Conservation (phyloP, 2,329 filamentous ascomycete species). For the Exophiala dermatitidis region DNA sequence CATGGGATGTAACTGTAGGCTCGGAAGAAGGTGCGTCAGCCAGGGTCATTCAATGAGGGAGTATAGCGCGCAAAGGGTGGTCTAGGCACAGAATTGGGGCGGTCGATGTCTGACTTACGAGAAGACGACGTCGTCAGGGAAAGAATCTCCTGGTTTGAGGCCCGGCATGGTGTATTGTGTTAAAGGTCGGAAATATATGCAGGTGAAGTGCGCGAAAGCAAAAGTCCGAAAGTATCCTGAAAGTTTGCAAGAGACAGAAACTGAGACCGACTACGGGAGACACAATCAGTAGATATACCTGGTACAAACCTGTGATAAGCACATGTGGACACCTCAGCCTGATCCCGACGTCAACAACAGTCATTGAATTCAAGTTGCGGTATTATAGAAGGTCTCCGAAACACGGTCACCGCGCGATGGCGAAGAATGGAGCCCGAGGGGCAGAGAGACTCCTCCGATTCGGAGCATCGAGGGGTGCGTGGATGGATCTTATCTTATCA, state of each 20-base stretch:
- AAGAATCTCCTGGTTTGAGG: slow-evolving; percentile 72
- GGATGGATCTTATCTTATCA: neutral
- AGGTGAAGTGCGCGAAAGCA: too few relatives aligned
- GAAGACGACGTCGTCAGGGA: slow-evolving; percentile 76
- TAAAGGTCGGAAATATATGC: too few relatives aligned
- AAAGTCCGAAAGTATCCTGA: too few relatives aligned
- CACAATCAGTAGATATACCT: too few relatives aligned
- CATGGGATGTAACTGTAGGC: slow-evolving; percentile 65
- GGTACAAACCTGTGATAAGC: too few relatives aligned
- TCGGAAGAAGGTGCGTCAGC: neutral
- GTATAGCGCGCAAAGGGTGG: neutral
- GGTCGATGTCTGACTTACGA: slow-evolving; percentile 42
- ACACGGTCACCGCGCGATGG: neutral
- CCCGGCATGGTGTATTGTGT: slow-evolving; percentile 46
- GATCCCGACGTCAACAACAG: neutral
- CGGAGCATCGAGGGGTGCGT: too few relatives aligned
- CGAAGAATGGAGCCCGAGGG: neutral
- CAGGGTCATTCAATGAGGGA: too few relatives aligned
- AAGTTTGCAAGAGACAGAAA: too few relatives aligned
- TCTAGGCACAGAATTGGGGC: slow-evolving; percentile 1
- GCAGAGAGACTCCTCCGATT: neutral
- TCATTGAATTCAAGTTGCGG: neutral
- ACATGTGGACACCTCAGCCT: too few relatives aligned
- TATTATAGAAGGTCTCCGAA: neutral
- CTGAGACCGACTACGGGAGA: too few relatives aligned